A percentile compares a stretch with the other conserved stretches of the same genome.
These are phyloP conservation scores for Xylariaceae sp. DNA, from an alignment of 2,329 filamentous ascomycete genomes.

Conservation along the genomic window DNA sequence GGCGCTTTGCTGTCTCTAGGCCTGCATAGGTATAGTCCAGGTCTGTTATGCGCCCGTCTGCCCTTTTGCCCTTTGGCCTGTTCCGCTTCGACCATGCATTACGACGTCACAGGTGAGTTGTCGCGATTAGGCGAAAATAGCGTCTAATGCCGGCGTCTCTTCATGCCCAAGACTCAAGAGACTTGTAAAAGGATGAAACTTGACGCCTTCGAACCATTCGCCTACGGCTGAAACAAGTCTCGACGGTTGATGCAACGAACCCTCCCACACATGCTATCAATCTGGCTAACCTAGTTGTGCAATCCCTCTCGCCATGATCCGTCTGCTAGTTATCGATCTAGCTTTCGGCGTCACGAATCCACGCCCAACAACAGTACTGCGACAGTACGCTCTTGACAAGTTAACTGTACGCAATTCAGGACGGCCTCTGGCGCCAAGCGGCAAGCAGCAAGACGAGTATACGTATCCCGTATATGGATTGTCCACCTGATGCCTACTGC, in stretches of 20 bases:
- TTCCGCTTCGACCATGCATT: slow-evolving; percentile 8
- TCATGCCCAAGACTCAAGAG: slow-evolving; percentile 21
- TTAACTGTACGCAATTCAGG: too few relatives aligned
- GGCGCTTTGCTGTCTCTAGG: not conserved
- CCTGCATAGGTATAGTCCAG: not conserved
- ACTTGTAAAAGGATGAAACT: slow-evolving; percentile 27
- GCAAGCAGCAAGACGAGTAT: not conserved
- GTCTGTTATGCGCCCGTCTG: too few relatives aligned
- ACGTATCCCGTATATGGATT: not conserved
- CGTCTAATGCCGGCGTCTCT: slow-evolving; percentile 6
- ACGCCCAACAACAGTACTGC: too few relatives aligned
- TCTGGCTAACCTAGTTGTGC: too few relatives aligned
- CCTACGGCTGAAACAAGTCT: slow-evolving; percentile 31
- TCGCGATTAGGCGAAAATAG: slow-evolving; percentile 16
- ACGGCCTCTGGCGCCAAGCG: too few relatives aligned
- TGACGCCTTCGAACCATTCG: slow-evolving; percentile 28
- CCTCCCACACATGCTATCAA: slow-evolving; percentile 11
- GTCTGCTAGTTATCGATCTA: not conserved
- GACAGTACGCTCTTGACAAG: not conserved
- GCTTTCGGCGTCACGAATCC: slow-evolving; percentile 19
- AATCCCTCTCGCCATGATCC: too few relatives aligned
- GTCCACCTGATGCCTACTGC: not conserved
- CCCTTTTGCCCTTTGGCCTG: not conserved
- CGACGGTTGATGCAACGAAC: slow-evolving; percentile 8
- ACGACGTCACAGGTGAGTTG: slow-evolving; percentile 20